Conservation (phyloP, 441 rosid genomes). For the Populus hybrid region DNA sequence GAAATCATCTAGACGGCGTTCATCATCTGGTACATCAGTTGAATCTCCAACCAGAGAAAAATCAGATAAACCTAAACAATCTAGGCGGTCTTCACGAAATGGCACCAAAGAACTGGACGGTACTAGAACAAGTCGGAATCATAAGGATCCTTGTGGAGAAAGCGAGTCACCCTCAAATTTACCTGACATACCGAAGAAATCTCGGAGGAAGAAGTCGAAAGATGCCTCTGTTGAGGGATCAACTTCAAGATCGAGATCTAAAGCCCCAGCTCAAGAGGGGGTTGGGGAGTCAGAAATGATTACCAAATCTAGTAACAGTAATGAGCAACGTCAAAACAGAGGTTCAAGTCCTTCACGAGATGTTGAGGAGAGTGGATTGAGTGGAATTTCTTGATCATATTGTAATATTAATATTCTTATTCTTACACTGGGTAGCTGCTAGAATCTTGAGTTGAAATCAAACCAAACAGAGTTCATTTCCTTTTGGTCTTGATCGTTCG, state of each 20-base stretch:
- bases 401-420: not conserved
- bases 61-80: conserved; percentile 33
- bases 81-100: conserved; percentile 46
- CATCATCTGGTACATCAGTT: conserved; percentile 20
- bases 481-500: not conserved
- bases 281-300: not conserved
- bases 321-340: conserved; percentile 14
- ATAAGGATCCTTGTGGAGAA: conserved; percentile 25
- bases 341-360: conserved; percentile 20
- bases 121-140: conserved; percentile 11
- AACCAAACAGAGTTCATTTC: conserved; percentile 3
- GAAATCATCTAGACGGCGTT: conserved; percentile 48
- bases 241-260: conserved; percentile 28
- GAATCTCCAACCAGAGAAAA: conserved; percentile 42
- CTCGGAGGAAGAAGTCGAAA: conserved; percentile 54
- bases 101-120: conserved; percentile 33
- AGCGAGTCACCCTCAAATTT: conserved; percentile 25
- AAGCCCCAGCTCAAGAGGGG: conserved; percentile 11
- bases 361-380: conserved; percentile 18
- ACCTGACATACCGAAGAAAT: conserved; percentile 43
- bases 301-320: not conserved
- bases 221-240: conserved; percentile 29
- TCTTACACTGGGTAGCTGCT: conserved; percentile 27
- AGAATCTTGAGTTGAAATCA: conserved; percentile 32
- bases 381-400: conserved; percentile 23